Evolutionary conservation across 306 rosid genomes (phyloP), one percentile per base, ranked within the genome.

Genomic region (Casuarina equisetifolia): DNA sequence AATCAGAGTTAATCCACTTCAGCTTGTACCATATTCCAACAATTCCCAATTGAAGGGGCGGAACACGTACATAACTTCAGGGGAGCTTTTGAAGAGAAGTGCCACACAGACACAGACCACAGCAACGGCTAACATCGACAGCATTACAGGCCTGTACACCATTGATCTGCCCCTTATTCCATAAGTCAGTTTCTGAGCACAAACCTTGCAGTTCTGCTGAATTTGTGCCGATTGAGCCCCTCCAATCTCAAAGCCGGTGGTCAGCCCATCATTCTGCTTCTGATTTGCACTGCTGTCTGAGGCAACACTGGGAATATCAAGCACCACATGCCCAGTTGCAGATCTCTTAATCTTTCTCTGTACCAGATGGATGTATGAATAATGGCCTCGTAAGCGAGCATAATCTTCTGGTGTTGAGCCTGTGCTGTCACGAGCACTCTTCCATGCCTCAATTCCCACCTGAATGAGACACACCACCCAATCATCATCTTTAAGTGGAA

Each of bases 61-160:
- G 89, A 94, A 92, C 74, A 89, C 89, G n/a, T 80, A 92, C 5
- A 90, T 82, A 70, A 94, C 97, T 80, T 90, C 94, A 0, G 98
- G 98, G 5, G 92, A 90, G 82, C 97, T 94, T 70, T 94, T 94
- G 55, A 94, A 94, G 74, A 94, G 88, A 74, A 94, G 93, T 16
- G 98, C 98, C 75, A 90, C 97, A 25, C 98, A 94, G 74, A 94
- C 98, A 79, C 98, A 94, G 12, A 94, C 95, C 5, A 93, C 96
- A 42, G 98, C 98, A 54, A 94, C 78, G 77, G 92, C 89, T 68
- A 94, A 91, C 98, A 94, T 89, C 3, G 98, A 94, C 32, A 94
- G 95, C 93, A 94, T 83, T 69, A 94, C 95, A 8, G 98, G 98
- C 76, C 91, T 86, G 90, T 94, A 90, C 32, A 88, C 90, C 80